Conservation (phyloP, 2,329 filamentous ascomycete genomes). For the Spiromastix sp. region DNA sequence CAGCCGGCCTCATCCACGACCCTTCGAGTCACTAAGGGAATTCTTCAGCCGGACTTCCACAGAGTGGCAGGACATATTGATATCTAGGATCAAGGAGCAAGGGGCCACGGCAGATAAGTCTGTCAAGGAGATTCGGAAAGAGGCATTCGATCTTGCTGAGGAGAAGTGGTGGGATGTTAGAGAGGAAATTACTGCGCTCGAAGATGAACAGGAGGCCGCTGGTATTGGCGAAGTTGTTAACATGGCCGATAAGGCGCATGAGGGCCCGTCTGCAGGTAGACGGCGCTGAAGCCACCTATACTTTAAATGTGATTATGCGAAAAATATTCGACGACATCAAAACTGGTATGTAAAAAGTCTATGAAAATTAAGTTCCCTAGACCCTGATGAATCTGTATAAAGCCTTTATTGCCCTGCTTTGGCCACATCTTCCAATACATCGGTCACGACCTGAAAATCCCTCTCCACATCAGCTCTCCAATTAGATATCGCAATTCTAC, state of each 20-base stretch:
- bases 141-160: slow-evolving; percentile 82
- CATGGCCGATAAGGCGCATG: slow-evolving; percentile 59
- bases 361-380: no score
- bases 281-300: slow-evolving; percentile 30
- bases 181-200: slow-evolving; percentile 81
- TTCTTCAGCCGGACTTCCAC: slow-evolving; percentile 83
- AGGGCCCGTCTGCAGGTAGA: slow-evolving; percentile 36
- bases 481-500: slow-evolving; percentile 75
- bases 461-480: slow-evolving; percentile 64
- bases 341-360: no score
- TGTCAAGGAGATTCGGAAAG: slow-evolving; percentile 86
- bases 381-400: no score
- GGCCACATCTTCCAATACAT: slow-evolving; percentile 48
- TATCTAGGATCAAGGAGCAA: slow-evolving; percentile 63
- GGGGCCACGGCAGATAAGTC: slow-evolving; percentile 46
- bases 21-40: slow-evolving; percentile 82
- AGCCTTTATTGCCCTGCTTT: no score
- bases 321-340: no score
- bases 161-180: slow-evolving; percentile 98
- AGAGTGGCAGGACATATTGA: slow-evolving; percentile 81
- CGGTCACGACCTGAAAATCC: slow-evolving; percentile 56
- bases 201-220: slow-evolving; percentile 92
- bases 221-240: slow-evolving; percentile 93
- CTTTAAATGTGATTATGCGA: no score
- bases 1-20: slow-evolving; percentile 62